Evolutionary conservation across 192 early-diverging fungal species (phyloP).

Genomic region (Dissophora ornata): DNA sequence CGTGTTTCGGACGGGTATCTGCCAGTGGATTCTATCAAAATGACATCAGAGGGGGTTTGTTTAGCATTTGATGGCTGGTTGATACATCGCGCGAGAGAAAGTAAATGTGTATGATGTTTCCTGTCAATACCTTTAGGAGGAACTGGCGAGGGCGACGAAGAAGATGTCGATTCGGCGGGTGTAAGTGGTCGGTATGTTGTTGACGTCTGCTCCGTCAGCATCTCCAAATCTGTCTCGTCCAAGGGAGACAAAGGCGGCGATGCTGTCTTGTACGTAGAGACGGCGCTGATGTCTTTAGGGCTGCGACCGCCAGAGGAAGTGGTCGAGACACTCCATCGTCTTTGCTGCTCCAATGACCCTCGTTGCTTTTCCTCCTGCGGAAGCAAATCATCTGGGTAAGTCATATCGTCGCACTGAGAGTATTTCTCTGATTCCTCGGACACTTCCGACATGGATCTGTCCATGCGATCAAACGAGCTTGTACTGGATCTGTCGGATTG

Average conservation of each 20-base stretch:
- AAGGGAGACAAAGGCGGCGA: constrained; percentile 6
- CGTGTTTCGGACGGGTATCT: constrained; percentile 2
- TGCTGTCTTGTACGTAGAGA: neutral
- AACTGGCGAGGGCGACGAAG: neutral
- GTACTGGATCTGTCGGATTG: too few relatives aligned
- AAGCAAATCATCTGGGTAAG: too few relatives aligned
- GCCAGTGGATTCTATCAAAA: neutral
- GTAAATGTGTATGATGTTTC: neutral
- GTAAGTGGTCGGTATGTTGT: constrained; percentile 4
- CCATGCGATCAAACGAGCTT: too few relatives aligned
- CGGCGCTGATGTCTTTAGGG: neutral
- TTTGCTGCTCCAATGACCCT: too few relatives aligned
- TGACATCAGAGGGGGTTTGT: too few relatives aligned
- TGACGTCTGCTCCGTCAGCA: neutral
- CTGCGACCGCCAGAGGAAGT: neutral
- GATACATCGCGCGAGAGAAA: too few relatives aligned
- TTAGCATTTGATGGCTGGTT: too few relatives aligned
- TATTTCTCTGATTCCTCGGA: too few relatives aligned
- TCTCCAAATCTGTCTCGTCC: neutral
- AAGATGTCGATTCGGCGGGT: neutral
- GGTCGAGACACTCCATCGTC: too few relatives aligned
- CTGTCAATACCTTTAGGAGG: neutral
- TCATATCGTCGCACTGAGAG: too few relatives aligned
- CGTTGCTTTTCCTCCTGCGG: too few relatives aligned
- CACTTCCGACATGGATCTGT: too few relatives aligned